These are phyloP conservation scores for Pleurotus giganteus DNA, from an alignment of 768 basidiomycete species.

Conservation along the genomic window DNA sequence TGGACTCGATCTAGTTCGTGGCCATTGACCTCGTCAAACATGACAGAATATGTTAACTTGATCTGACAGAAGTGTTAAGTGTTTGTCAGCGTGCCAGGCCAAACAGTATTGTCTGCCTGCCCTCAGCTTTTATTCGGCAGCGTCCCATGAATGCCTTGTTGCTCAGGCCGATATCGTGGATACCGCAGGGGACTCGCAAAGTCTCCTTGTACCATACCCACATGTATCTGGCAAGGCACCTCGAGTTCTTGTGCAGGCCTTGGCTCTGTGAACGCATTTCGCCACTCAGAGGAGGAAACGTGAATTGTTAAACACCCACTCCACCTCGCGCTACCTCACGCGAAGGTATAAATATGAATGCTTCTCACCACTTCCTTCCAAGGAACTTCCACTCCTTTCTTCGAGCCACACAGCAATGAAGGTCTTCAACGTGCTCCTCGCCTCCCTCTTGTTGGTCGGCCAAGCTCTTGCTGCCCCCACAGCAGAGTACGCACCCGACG, in stretches of 20 bases:
- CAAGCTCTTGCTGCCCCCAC: conserved; percentile 4
- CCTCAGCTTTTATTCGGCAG: no score
- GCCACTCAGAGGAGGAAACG: not conserved
- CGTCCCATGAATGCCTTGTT: no score
- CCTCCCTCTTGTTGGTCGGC: conserved; percentile 4
- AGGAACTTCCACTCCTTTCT: not conserved
- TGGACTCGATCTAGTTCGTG: no score
- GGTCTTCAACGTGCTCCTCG: conserved; percentile 7
- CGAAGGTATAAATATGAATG: not conserved
- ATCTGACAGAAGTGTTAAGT: no score
- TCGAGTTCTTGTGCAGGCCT: not conserved
- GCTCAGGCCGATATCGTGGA: no score
- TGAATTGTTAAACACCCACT: no score
- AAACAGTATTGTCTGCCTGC: no score
- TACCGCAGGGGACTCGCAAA: not conserved
- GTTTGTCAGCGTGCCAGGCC: no score
- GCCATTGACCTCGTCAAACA: no score
- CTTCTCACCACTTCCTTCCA: not conserved
- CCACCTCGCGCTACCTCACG: no score
- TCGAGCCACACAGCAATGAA: not conserved
- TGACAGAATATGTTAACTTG: no score
- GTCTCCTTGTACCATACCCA: not conserved
- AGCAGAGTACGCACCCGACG: not conserved
- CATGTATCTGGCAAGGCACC: not conserved
- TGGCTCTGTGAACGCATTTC: not conserved